Conservation (phyloP, 1,139 yeast genomes). For the Hansenula sp. region DNA sequence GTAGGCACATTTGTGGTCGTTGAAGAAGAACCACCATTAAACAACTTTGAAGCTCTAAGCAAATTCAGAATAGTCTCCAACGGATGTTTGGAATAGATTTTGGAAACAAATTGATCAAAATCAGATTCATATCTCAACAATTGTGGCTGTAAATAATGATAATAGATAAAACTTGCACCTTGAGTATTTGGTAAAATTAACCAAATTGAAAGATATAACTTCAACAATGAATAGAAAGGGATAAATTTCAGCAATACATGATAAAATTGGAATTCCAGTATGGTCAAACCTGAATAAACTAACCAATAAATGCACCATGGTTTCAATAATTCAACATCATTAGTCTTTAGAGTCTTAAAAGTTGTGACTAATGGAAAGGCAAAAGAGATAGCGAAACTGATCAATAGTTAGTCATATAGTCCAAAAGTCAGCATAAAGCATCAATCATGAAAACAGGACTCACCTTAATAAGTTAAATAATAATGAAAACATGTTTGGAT, state of each 20-base stretch:
- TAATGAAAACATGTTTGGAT: slow-evolving; percentile 12
- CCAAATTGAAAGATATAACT: slow-evolving; percentile 46
- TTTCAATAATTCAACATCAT: slow-evolving; percentile 33
- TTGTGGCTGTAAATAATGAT: slow-evolving; percentile 21
- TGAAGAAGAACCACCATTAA: too few relatives aligned
- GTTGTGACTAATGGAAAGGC: slow-evolving; percentile 53
- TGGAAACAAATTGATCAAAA: slow-evolving; percentile 12
- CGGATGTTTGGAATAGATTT: not conserved
- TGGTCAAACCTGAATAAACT: slow-evolving; percentile 35
- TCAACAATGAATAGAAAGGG: slow-evolving; percentile 46
- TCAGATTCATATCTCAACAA: slow-evolving; percentile 17
- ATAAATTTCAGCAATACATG: slow-evolving; percentile 30
- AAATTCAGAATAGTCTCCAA: not conserved
- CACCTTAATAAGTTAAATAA: slow-evolving; percentile 13
- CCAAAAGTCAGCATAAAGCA: too few relatives aligned
- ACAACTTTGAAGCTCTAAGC: not conserved
- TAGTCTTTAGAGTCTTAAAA: slow-evolving; percentile 38
- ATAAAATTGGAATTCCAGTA: slow-evolving; percentile 31
- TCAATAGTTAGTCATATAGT: not conserved
- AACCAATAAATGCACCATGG: slow-evolving; percentile 63
- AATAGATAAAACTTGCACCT: slow-evolving; percentile 26
- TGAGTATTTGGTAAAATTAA: slow-evolving; percentile 42
- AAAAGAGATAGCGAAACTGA: slow-evolving; percentile 37
- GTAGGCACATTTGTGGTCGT: too few relatives aligned
- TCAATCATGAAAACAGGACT: too few relatives aligned